Evolutionary conservation across 225 moss, liverwort and hornwort genomes (phyloP), one percentile per base, ranked within the genome.

Genomic region (Marchantia paleacea): DNA sequence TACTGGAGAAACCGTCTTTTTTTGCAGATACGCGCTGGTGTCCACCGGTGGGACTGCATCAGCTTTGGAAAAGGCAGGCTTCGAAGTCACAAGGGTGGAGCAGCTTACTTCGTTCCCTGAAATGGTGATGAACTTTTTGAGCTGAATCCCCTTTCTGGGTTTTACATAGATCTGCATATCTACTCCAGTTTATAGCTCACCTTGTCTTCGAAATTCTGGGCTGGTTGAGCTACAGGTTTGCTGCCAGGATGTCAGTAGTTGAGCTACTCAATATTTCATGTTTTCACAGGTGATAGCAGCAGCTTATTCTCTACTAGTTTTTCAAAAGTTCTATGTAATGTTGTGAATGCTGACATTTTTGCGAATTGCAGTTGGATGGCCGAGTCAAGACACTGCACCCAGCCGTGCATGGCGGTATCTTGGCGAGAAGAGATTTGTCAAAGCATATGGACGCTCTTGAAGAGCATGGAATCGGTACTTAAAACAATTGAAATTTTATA

Each of bases 381-480:
- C 92, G 99, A 78, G 95, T 99, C 50, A 99, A 99, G 87, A 99
- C 99, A 28, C 80, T 99, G 75, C 99, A 99, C 73, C 95, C 99
- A 76, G 90, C 94, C 58, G 92, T 99, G 57, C 95, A 99, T 85
- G 99, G 91, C 66, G 99, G 95, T 39, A 99, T 99, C 50, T 81
- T 99, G 80, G 99, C 95, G 52, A 90, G 92, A 70, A 89, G 95
- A 76, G 95, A 95, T 63, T 5, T 91, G 73, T 89, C 91, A 66
- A 77, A 89, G 78, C 94, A 99, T 75, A 93, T 99, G 95, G 91
- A 95, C 52, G 91, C 95, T 29, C 86, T 99, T 28, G 89, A 94
- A 81, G 81, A 89, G 28, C 99, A 94, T 88, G 94, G 91, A 75
- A 95, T 99, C 55, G 94, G 96, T 94, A 81, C 64, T 76, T 81